Evolutionary conservation across 2,329 filamentous ascomycete species (phyloP), one percentile per base, ranked within the genome.

Genomic region (Pyrenochaeta sp.): DNA sequence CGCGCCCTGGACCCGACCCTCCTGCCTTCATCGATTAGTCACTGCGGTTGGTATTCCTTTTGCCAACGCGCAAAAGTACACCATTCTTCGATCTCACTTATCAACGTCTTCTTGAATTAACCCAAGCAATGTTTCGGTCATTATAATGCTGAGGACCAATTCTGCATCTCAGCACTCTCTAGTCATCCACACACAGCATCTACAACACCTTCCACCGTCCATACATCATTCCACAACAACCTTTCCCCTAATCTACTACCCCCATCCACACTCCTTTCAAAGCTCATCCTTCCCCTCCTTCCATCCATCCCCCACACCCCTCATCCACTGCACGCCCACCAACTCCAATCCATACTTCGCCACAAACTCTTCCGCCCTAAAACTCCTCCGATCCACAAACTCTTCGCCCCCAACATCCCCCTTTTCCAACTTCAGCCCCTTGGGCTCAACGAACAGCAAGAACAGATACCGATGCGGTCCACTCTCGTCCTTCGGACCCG

Each of bases 231-330:
- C 12, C 12, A 5, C 6, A 39, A 15, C 12, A 19, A 5, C 36
- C 4, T 13, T 44, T 24, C 9, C 6, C 13, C 1, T 24, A 28
- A 27, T 10, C 25, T 8, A 25, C 12, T n/a, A 5, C 42, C 4
- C 24, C 13, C 4, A 15, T 13, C 12, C 10, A 44, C 7, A 27
- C 24, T 4, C 5, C 28, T 46, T 25, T 44, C 45, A 70, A 6
- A 64, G 13, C 56, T 64, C 65, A 34, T 56, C 56, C 36, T 66
- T 65, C 19, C 32, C 50, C 15, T 52, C 62, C 30, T 65, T 69
- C 74, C 74, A 77, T 10, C 74, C 73, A 67, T 77, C 73, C 10
- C 74, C 74, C 7, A 72, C 74, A n/a, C 73, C 73, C 58, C 56
- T 67, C 73, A 77, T 76, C 73, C 73, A 77, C 60, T 75, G 72